phyloP scores from a whole-genome alignment of 179 eudicot species.

The Silene vulgaris region DNA sequence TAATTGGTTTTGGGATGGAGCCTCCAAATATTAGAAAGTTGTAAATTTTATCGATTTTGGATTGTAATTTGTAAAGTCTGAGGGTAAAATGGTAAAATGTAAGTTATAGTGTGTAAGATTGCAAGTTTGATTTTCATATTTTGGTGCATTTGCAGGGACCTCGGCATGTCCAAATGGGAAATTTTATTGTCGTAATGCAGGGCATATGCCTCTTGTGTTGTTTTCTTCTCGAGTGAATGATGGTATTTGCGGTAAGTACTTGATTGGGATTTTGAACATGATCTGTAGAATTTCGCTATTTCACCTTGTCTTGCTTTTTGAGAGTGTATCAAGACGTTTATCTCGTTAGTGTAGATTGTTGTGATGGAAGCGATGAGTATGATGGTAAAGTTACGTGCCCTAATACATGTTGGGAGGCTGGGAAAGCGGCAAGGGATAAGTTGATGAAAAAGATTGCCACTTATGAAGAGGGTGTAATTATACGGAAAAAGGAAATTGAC shows the following conservation, averaged over 20 bases:
- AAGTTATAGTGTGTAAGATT: slow-evolving; percentile 5
- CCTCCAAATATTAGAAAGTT: neutral
- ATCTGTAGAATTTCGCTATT: neutral
- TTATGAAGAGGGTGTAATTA: slow-evolving; percentile 60
- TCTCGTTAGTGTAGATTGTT: slow-evolving; percentile 59
- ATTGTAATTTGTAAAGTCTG: neutral
- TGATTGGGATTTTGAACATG: neutral
- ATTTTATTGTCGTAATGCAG: slow-evolving; percentile 75
- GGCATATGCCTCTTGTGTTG: slow-evolving; percentile 64
- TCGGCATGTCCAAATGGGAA: slow-evolving; percentile 88
- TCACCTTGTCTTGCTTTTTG: slow-evolving; percentile 17
- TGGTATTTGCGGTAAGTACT: slow-evolving; percentile 84
- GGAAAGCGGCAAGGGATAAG: slow-evolving; percentile 86
- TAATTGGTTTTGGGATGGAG: neutral
- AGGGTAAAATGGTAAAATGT: neutral
- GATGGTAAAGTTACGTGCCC: slow-evolving; percentile 69
- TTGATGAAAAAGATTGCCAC: slow-evolving; percentile 80
- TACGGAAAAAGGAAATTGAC: slow-evolving; percentile 71
- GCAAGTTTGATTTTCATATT: slow-evolving; percentile 13
- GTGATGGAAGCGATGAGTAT: slow-evolving; percentile 98
- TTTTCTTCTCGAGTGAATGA: slow-evolving; percentile 91
- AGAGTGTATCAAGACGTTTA: slow-evolving; percentile 16
- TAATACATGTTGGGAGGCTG: slow-evolving; percentile 98
- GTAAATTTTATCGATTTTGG: neutral
- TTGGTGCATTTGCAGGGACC: slow-evolving; percentile 57